phyloP scores from a whole-genome alignment of 805 yeast species.

The Suhomyces xylopsoci region DNA sequence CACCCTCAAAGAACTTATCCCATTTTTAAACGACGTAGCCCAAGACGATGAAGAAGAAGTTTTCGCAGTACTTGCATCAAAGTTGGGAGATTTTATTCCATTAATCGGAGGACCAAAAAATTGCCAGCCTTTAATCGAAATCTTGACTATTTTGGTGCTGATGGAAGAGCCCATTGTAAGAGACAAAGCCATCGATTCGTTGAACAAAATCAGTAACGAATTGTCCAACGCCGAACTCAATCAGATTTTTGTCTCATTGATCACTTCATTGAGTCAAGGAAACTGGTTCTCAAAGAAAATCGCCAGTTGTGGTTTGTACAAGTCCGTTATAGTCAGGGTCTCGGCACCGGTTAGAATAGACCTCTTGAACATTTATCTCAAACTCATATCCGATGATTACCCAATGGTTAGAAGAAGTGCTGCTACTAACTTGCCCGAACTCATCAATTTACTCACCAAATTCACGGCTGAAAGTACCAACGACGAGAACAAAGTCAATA shows the following conservation, averaged over 20 bases:
- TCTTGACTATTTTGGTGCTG: slow-evolving; percentile 79
- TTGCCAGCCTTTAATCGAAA: slow-evolving; percentile 53
- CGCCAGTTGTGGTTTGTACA: slow-evolving; percentile 86
- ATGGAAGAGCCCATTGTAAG: slow-evolving; percentile 96
- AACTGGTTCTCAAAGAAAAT: slow-evolving; percentile 95
- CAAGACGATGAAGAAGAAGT: slow-evolving; percentile 99
- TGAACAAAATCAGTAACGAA: slow-evolving; percentile 65
- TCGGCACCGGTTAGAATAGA: slow-evolving; percentile 54
- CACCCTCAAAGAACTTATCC: slow-evolving; percentile 82
- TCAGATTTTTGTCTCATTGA: slow-evolving; percentile 67
- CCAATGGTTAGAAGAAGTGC: slow-evolving; percentile 98
- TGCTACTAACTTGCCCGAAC: slow-evolving; percentile 74
- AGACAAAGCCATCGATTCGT: slow-evolving; percentile 87
- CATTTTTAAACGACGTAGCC: slow-evolving; percentile 83
- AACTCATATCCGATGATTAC: slow-evolving; percentile 81
- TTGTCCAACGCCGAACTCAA: slow-evolving; percentile 62
- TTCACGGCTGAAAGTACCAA: slow-evolving; percentile 41
- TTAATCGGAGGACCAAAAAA: slow-evolving; percentile 73
- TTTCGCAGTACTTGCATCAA: slow-evolving; percentile 87
- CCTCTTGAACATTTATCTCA: slow-evolving; percentile 63
- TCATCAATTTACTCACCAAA: slow-evolving; percentile 54
- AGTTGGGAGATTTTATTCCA: slow-evolving; percentile 84
- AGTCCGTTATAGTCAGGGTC: slow-evolving; percentile 61
- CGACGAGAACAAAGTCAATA: slow-evolving; percentile 39
- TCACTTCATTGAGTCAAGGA: slow-evolving; percentile 75